These are phyloP conservation scores for Trichoderma oligosporum DNA, from an alignment of 2,329 filamentous ascomycete genomes.

Conservation along the genomic window DNA sequence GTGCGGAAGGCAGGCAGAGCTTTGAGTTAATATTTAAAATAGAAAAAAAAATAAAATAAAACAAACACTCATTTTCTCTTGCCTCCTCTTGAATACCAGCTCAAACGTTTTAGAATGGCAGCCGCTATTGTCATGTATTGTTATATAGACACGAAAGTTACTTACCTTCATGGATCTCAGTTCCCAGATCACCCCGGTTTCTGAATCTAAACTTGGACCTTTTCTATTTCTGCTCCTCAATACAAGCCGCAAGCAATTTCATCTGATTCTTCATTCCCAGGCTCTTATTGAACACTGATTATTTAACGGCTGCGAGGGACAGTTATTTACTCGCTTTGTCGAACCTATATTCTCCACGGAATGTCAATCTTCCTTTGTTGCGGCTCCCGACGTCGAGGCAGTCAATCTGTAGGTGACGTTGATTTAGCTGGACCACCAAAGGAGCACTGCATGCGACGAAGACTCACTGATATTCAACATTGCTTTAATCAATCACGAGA, in stretches of 20 bases:
- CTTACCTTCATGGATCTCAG: too few relatives aligned
- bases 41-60: too few relatives aligned
- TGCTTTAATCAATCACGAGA: neutral
- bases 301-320: neutral
- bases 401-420: neutral
- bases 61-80: neutral
- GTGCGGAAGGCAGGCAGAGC: neutral
- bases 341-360: slow-evolving; percentile 2
- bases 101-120: neutral
- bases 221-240: slow-evolving; percentile 7
- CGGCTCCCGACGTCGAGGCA: slow-evolving; percentile 12
- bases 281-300: slow-evolving; percentile 17
- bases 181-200: neutral
- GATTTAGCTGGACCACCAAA: neutral
- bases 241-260: neutral
- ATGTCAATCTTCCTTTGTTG: slow-evolving; percentile 20
- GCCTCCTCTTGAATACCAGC: neutral
- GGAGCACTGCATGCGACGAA: neutral
- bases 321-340: neutral
- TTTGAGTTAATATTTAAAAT: too few relatives aligned
- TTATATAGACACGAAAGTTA: neutral
- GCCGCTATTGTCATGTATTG: neutral
- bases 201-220: neutral
- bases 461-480: neutral
- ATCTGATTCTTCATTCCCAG: slow-evolving; percentile 10